phyloP scores from a whole-genome alignment of 2,329 filamentous ascomycete genomes.

The Thelonectria rubi region DNA sequence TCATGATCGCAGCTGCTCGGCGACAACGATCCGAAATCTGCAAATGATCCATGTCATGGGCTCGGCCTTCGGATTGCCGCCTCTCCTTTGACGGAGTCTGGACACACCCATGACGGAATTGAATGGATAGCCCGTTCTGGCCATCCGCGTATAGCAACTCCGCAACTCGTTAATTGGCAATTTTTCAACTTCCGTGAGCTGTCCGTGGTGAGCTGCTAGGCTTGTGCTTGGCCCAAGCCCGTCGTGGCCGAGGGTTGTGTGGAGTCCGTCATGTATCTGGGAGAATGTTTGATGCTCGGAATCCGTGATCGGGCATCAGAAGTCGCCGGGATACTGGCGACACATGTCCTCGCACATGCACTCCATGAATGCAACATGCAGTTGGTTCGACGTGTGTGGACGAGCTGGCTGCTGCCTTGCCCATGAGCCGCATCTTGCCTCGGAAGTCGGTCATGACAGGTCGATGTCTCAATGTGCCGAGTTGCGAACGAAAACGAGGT shows the following conservation, averaged over 20 bases:
- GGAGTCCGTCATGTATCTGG: conserved; percentile 1
- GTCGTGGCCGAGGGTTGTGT: conserved; percentile 12
- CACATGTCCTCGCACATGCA: too few species aligned
- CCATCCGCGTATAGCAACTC: background rate
- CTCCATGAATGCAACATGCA: background rate
- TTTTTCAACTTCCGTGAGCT: background rate
- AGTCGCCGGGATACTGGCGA: too few species aligned
- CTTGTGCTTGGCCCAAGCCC: conserved; percentile 7
- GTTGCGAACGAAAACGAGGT: background rate
- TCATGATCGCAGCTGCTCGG: background rate
- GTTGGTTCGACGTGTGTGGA: background rate
- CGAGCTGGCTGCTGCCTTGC: background rate
- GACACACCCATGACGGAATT: background rate
- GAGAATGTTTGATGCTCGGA: background rate
- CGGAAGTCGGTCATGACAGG: background rate
- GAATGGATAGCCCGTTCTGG: background rate
- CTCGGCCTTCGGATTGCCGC: conserved; percentile 16
- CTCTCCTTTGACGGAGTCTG: background rate
- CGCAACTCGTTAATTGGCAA: background rate
- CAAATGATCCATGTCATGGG: conserved; percentile 10
- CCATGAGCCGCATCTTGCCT: background rate
- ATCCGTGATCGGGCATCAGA: conserved; percentile 10
- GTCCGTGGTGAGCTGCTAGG: background rate
- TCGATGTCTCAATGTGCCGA: background rate
- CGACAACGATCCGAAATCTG: conserved; percentile 11